A percentile compares a stretch with the other conserved stretches of the same genome.
Conservation (phyloP, 768 basidiomycete genomes). For the Lactarius vividus region DNA sequence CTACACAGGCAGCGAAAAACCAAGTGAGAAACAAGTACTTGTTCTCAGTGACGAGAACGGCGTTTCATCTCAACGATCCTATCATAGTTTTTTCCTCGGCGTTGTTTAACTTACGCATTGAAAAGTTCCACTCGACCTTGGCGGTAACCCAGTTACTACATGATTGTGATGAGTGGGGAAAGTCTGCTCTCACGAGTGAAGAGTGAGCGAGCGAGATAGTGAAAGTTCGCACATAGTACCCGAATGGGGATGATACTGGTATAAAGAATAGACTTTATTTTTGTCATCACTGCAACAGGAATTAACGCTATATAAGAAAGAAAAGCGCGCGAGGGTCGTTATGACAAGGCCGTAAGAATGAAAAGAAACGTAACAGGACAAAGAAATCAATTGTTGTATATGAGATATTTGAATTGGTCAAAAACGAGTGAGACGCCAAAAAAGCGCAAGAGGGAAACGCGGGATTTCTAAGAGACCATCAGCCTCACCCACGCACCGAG, state of each 20-base stretch:
- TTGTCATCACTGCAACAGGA: conserved; percentile 7
- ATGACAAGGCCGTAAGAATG: not conserved
- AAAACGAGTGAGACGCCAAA: conserved; percentile 1
- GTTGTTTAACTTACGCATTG: too few relatives aligned
- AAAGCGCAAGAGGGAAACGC: not conserved
- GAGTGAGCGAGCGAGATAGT: not conserved
- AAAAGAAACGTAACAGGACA: not conserved
- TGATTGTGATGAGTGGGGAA: conserved; percentile 38
- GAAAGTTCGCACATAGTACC: too few relatives aligned
- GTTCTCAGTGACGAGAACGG: too few relatives aligned
- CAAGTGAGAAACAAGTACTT: too few relatives aligned
- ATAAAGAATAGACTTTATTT: conserved; percentile 15
- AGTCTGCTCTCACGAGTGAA: not conserved
- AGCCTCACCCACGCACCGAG: conserved; percentile 6
- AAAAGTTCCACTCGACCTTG: too few relatives aligned
- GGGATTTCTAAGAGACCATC: not conserved
- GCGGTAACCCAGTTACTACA: too few relatives aligned
- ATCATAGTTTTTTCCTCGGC: too few relatives aligned
- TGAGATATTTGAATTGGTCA: not conserved
- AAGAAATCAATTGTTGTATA: not conserved
- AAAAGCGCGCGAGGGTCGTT: conserved; percentile 2
- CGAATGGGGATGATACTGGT: not conserved
- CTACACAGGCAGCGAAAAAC: not conserved
- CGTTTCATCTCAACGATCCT: too few relatives aligned
- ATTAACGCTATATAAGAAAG: conserved; percentile 13